Conservation (phyloP, 2,329 filamentous ascomycete species). For the Stagonosporopsis vannaccii region DNA sequence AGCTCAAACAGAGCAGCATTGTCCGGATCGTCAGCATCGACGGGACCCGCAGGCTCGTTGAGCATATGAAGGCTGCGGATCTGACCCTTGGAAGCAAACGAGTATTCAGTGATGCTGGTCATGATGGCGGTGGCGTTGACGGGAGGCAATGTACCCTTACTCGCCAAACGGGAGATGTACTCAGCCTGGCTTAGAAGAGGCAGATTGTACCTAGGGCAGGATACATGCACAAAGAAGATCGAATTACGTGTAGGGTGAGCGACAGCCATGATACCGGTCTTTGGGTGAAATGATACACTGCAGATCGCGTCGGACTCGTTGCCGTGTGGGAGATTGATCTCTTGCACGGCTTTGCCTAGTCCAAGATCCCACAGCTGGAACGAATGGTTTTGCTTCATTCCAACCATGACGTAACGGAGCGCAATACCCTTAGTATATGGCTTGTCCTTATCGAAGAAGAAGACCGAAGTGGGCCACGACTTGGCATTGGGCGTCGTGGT, state of each 20-base stretch:
- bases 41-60: slow-evolving; percentile 68
- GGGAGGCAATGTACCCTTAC: slow-evolving; percentile 66
- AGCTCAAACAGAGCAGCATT: slow-evolving; percentile 88
- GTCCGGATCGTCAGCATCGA: slow-evolving; percentile 64
- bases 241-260: slow-evolving; percentile 97
- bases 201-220: slow-evolving; percentile 89
- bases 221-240: slow-evolving; percentile 95
- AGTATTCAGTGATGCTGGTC: slow-evolving; percentile 95
- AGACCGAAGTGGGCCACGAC: slow-evolving; percentile 94
- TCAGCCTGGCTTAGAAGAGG: slow-evolving; percentile 82
- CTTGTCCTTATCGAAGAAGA: slow-evolving; percentile 94
- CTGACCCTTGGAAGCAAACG: slow-evolving; percentile 83
- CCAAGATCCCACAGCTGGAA: slow-evolving; percentile 98
- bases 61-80: slow-evolving; percentile 92
- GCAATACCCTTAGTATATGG: slow-evolving; percentile 91
- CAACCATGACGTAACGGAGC: slow-evolving; percentile 92
- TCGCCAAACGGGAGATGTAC: slow-evolving; percentile 80
- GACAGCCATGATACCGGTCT: slow-evolving; percentile 90
- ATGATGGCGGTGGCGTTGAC: slow-evolving; percentile 97
- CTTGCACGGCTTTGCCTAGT: slow-evolving; percentile 92
- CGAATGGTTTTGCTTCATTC: slow-evolving; percentile 98
- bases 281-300: slow-evolving; percentile 92
- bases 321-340: slow-evolving; percentile 94
- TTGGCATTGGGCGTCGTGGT: slow-evolving; percentile 90
- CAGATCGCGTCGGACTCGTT: slow-evolving; percentile 98